phyloP scores from a whole-genome alignment of 2,329 filamentous ascomycete genomes.

The Colletotrichum theobromicola region DNA sequence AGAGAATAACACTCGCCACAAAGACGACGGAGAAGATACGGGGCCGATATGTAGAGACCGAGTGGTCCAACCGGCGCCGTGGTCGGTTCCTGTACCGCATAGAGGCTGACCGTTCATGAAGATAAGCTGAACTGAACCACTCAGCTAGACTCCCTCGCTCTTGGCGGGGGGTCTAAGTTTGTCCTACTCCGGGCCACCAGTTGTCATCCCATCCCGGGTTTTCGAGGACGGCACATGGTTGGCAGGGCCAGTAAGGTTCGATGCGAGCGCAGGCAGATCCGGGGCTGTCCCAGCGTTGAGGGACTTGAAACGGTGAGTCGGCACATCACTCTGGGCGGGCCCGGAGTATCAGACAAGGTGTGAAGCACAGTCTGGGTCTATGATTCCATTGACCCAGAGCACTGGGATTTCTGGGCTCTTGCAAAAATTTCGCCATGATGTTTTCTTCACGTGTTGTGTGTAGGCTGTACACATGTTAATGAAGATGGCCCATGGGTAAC shows the following conservation, averaged over 20 bases:
- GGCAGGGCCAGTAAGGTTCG: conserved; percentile 2
- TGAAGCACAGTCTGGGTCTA: not conserved
- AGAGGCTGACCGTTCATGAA: not conserved
- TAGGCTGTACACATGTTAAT: not conserved
- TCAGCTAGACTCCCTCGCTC: not conserved
- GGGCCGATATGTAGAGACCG: not conserved
- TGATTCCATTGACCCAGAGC: not conserved
- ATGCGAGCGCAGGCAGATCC: conserved; percentile 5
- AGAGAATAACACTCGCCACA: not conserved
- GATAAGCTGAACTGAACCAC: not conserved
- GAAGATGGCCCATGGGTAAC: not conserved
- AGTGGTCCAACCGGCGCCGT: not conserved
- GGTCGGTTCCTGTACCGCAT: not conserved
- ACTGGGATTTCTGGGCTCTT: not conserved
- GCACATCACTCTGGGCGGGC: not conserved
- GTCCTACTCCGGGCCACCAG: not conserved
- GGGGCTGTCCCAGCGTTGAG: conserved; percentile 3
- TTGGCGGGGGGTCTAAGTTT: not conserved
- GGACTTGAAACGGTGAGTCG: conserved; percentile 4
- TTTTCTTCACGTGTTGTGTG: not conserved
- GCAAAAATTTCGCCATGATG: not conserved
- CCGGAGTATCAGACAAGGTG: not conserved
- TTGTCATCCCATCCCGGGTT: conserved; percentile 11
- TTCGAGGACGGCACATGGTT: conserved; percentile 2
- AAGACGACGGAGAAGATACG: not conserved